Base-by-base conservation (phyloP, 352 stramenopile genomes). In the Phytopythium montanum region DNA sequence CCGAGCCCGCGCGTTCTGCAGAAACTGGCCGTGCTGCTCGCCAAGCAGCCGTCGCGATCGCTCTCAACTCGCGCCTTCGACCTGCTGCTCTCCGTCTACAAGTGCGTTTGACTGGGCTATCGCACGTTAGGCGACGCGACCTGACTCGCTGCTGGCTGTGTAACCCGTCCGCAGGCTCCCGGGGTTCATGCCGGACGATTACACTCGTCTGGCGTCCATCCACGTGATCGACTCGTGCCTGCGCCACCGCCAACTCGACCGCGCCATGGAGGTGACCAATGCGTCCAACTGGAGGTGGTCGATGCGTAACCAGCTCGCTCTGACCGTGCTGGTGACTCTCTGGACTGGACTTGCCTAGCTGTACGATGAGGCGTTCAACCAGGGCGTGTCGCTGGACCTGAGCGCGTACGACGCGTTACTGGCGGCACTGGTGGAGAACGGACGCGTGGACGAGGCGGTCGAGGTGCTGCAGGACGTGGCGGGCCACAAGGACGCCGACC, bases 221-320 rank as follows among this genome's bases (percentile, higher is more conserved):
- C 80, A 85, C 64, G 77, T 90, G 26, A 67, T 86, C 56, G 80
- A 90, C 52, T 76, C 76, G 34, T 90, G 80, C 57, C 60, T 87
- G 29, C 78, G 76, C 52, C 73, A 76, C 51, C 54, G 65, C 1
- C 64, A 83, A 70, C 60, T 90, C 21, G 64, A 86, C 39, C 58
- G 79, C n/a, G 80, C 80, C 0, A 73, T 88, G 56, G 76, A 89
- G 67, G 77, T 87, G 44, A 44, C 21, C 1, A 36, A 49, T 39
- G 50, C 6, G 16, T 19, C 39, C 9, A 2, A 2, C 21, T 29
- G 31, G 18, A n/a, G 4, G 38, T n/a, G 8, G 13, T 21, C 6
- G 6, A 18, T 5, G 18, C 2, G 13, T 44, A 6, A 2, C 14
- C 16, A 21, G 9, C 14, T 5, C 2, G 38, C 19, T 10, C 19